A percentile compares a stretch with the other conserved stretches of the same genome.
phyloP scores from a whole-genome alignment of 2,329 filamentous ascomycete species.

The Orbilia ellipsospora region DNA sequence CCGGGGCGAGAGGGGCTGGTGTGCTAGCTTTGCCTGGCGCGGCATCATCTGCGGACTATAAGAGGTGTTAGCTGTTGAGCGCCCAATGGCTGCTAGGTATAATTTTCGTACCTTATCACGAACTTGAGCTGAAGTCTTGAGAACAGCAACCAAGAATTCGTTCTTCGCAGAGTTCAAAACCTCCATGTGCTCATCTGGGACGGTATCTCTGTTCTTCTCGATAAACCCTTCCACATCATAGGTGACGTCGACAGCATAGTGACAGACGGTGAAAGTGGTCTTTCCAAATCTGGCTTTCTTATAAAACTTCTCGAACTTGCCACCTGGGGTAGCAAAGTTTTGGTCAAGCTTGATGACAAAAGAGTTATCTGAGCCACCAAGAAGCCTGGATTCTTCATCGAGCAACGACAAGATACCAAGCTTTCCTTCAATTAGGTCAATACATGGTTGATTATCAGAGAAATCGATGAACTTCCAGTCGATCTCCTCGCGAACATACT shows the following conservation, averaged over 20 bases:
- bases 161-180: conserved; percentile 87
- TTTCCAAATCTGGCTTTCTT: conserved; percentile 99
- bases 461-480: conserved; percentile 99
- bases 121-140: conserved; percentile 85
- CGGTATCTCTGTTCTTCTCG: conserved; percentile 98
- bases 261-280: conserved; percentile 96
- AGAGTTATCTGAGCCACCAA: conserved; percentile 96
- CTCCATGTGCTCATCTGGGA: conserved; percentile 97
- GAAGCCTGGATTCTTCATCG: conserved; percentile 94
- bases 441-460: conserved; percentile 98
- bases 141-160: conserved; percentile 81
- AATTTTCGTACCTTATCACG: conserved; percentile 76
- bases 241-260: conserved; percentile 97
- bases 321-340: conserved; percentile 76
- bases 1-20: conserved; percentile 77
- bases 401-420: conserved; percentile 90
- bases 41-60: conserved; percentile 45
- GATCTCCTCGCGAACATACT: conserved; percentile 94
- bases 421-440: conserved; percentile 97
- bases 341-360: conserved; percentile 97
- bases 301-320: conserved; percentile 91
- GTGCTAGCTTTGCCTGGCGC: conserved; percentile 61
- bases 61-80: conserved; percentile 2
- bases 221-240: conserved; percentile 99
- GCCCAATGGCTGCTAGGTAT: conserved; percentile 57